phyloP scores from a whole-genome alignment of 129 eudicot genomes.

The Heracleum sosnowskyi region DNA sequence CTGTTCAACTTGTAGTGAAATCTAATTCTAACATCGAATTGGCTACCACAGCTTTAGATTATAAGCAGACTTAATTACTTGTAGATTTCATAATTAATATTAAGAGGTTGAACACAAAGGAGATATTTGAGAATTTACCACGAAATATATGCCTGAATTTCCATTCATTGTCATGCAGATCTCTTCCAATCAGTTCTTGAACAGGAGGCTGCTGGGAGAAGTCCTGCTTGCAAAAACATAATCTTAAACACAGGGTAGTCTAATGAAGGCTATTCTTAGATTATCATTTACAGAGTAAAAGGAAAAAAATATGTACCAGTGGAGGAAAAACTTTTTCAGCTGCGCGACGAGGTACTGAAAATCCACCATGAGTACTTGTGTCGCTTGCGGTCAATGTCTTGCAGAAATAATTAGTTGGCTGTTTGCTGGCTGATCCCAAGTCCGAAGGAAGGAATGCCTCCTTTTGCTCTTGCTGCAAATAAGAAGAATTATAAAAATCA shows the following conservation, averaged over 20 bases:
- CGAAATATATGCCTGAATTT: slow-evolving; percentile 92
- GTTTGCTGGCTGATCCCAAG: slow-evolving; percentile 67
- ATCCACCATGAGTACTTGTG: slow-evolving; percentile 96
- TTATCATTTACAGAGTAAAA: background rate
- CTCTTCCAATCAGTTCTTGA: slow-evolving; percentile 71
- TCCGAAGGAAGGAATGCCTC: slow-evolving; percentile 74
- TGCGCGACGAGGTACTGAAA: slow-evolving; percentile 92
- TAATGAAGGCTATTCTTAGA: background rate
- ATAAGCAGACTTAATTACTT: background rate
- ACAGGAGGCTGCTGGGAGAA: slow-evolving; percentile 82
- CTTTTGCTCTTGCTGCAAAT: slow-evolving; percentile 73
- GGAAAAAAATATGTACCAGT: slow-evolving; percentile 29
- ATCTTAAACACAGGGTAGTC: background rate
- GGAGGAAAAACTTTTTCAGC: slow-evolving; percentile 96
- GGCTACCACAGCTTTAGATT: background rate
- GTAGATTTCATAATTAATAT: background rate
- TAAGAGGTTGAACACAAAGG: background rate
- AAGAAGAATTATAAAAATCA: background rate
- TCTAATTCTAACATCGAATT: background rate
- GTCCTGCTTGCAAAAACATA: slow-evolving; percentile 39
- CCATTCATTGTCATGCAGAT: slow-evolving; percentile 91
- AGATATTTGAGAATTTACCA: slow-evolving; percentile 30
- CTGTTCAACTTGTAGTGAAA: background rate
- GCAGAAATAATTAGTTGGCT: slow-evolving; percentile 88
- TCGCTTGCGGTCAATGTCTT: slow-evolving; percentile 90